Evolutionary conservation across 805 yeast species (phyloP), one percentile per base, ranked within the genome.

Genomic region (Sporopachydermia lactativora): DNA sequence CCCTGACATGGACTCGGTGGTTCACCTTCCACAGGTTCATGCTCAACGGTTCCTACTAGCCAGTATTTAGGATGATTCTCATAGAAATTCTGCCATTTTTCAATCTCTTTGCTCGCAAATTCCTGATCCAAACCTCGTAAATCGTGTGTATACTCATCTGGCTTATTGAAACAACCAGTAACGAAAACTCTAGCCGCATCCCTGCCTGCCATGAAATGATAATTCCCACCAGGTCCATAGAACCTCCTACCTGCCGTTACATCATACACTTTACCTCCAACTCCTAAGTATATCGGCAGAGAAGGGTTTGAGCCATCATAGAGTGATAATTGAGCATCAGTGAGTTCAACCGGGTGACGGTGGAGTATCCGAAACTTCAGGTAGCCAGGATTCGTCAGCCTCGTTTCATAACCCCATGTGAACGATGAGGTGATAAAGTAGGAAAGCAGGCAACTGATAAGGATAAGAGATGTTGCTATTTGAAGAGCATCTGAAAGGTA

Each of bases 141-240:
- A 52, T 81, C 89, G 53, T 72, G 68, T 0, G 88, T 79, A 45
- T 66, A 65, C 49, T 80, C 80, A 24, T 70, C 72, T 3, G 49
- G 54, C 24, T 64, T 63, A 35, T 58, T 53, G 43, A 81, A 73
- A 49, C 86, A 80, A 2, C 88, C 88, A 1, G 84, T 80, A 3
- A 71, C 76, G 49, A 70, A 77, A 15, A 80, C 81, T 18, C 88
- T 59, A 2, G 85, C 77, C 34, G 75, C 71, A 54, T 81, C 92
- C 36, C 60, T 60, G 1, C 89, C 92, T 19, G 77, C 67, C 49
- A 81, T 69, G 35, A 65, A 58, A 5, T 62, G 49, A 52, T 81
- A 81, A 1, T 72, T 51, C 0, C 81, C 81, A 0, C 63, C 57
- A 1, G 77, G 76, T 0, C 81, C 81, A 52, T 81, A 81, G 2